Evolutionary conservation across 176 grass and related monocot species (phyloP).

Genomic region (Saccharum officinarum): DNA sequence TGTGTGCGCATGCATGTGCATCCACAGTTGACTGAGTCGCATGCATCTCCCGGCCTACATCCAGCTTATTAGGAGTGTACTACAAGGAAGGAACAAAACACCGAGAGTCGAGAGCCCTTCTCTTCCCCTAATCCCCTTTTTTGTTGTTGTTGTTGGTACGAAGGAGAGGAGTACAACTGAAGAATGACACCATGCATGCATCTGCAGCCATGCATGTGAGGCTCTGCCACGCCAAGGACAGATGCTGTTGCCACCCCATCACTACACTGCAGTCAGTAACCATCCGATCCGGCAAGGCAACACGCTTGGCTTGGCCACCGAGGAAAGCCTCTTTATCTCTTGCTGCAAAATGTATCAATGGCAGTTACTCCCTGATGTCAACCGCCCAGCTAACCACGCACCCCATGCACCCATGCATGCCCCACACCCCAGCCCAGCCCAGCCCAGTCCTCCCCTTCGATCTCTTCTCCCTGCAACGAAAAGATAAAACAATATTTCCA

Average conservation of each 20-base stretch:
- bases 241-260: conserved; percentile 30
- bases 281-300: background rate
- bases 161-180: background rate
- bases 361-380: conserved; percentile 46
- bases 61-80: conserved; percentile 23
- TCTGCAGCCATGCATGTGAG: conserved; percentile 52
- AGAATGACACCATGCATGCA: conserved; percentile 14
- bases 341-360: conserved; percentile 32
- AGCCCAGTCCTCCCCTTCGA: background rate
- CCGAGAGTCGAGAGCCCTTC: no score
- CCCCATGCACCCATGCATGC: background rate
- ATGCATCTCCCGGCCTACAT: background rate
- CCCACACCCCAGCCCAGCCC: background rate
- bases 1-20: background rate
- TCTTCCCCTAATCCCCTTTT: no score
- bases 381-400: conserved; percentile 18
- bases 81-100: conserved; percentile 31
- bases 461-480: background rate
- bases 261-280: background rate
- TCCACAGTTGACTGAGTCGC: conserved; percentile 24
- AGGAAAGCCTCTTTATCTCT: conserved; percentile 43
- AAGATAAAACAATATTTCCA: no score
- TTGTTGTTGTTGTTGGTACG: background rate
- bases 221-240: conserved; percentile 55
- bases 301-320: conserved; percentile 28